Conservation (phyloP, 139 green algal species). For the Diplosphaera chodatii region DNA sequence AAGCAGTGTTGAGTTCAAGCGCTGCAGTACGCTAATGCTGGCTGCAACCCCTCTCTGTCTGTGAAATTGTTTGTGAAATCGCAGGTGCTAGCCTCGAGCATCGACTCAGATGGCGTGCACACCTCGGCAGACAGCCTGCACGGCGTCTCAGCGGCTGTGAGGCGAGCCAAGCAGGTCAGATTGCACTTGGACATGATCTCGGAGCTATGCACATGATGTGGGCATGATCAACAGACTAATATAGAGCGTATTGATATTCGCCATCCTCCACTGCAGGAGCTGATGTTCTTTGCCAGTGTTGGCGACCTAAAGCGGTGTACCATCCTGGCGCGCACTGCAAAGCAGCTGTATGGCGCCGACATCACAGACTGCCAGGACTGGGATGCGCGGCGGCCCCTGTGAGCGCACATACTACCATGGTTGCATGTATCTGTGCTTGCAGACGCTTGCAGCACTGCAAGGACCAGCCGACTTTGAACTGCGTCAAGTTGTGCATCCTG, state of each 20-base stretch:
- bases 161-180: slow-evolving; percentile 3
- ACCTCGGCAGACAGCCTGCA: slow-evolving; percentile 6
- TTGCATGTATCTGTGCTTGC: too few relatives aligned
- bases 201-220: too few relatives aligned
- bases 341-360: neutral
- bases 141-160: slow-evolving; percentile 1
- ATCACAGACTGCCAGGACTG: slow-evolving; percentile 1
- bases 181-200: too few relatives aligned
- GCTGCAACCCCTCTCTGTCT: too few relatives aligned
- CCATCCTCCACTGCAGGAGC: slow-evolving; percentile 45
- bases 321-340: neutral
- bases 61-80: too few relatives aligned
- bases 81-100: neutral
- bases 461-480: too few relatives aligned
- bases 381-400: neutral
- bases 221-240: too few relatives aligned
- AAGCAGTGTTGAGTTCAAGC: too few relatives aligned
- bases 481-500: too few relatives aligned
- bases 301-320: slow-evolving; percentile 61
- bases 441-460: neutral
- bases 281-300: slow-evolving; percentile 81
- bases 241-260: too few relatives aligned
- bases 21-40: too few relatives aligned
- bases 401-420: too few relatives aligned
- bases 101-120: neutral